Conservation (phyloP, 345 rosid genomes). For the Limnanthes douglasii region DNA sequence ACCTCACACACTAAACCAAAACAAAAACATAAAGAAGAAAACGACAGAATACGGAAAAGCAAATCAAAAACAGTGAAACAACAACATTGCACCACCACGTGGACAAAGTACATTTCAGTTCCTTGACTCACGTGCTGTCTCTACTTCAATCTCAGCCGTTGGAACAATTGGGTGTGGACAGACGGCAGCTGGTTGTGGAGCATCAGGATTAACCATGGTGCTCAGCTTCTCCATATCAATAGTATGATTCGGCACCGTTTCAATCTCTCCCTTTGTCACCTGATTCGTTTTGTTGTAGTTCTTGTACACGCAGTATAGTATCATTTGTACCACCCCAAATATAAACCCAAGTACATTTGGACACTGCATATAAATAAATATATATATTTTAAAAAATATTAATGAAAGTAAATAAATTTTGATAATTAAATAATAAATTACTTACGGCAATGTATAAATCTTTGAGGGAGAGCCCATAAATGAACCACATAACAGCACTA, state of each 20-base stretch:
- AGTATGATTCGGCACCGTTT: constrained; percentile 14
- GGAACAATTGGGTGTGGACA: constrained; percentile 9
- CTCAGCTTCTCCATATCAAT: constrained; percentile 15
- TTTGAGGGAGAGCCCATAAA: constrained; percentile 35
- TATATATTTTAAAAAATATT: constrained; percentile 2
- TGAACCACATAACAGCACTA: constrained; percentile 42
- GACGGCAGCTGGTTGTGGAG: constrained; percentile 10
- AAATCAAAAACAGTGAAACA: constrained; percentile 8
- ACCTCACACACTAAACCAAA: background rate
- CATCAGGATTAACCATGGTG: constrained; percentile 3
- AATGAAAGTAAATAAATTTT: constrained; percentile 7
- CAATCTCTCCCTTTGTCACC: constrained; percentile 14
- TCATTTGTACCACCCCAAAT: constrained; percentile 42
- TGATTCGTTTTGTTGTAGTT: constrained; percentile 19
- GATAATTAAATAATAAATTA: constrained; percentile 6
- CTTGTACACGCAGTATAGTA: constrained; percentile 27
- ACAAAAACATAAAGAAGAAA: constrained; percentile 1
- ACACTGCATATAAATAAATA: constrained; percentile 14
- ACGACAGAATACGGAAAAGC: background rate
- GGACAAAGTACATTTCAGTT: constrained; percentile 50
- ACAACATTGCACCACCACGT: constrained; percentile 27
- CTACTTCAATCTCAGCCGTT: constrained; percentile 9
- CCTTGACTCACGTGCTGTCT: constrained; percentile 19
- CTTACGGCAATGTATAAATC: constrained; percentile 33
- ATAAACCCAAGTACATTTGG: constrained; percentile 36